phyloP scores from a whole-genome alignment of 2,329 filamentous ascomycete species.

The Diaporthe capsici region DNA sequence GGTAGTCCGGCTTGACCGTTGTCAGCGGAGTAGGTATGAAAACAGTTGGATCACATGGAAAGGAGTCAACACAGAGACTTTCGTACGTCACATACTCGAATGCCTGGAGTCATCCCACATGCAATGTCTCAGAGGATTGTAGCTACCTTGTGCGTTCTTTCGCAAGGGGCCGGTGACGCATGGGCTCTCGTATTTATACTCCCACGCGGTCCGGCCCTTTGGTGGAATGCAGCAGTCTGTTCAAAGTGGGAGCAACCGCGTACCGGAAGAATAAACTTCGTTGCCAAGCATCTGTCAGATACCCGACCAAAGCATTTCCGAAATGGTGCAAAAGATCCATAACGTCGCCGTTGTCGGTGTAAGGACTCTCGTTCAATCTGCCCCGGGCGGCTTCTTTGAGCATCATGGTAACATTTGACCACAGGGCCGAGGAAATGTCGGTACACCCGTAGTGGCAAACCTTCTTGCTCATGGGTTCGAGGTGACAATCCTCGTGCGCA shows the following conservation, averaged over 20 bases:
- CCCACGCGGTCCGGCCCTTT: too few relatives aligned
- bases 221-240: rapidly evolving
- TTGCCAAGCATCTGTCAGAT: not conserved
- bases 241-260: not conserved
- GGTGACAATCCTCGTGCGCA: constrained; percentile 8
- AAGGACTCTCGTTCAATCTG: not conserved
- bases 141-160: not conserved
- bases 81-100: not conserved
- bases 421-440: constrained; percentile 17
- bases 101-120: not conserved
- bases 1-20: not conserved
- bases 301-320: not conserved
- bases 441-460: constrained; percentile 9
- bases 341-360: constrained; percentile 15
- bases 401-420: not conserved
- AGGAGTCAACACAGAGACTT: not conserved
- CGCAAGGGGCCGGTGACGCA: not conserved
- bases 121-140: not conserved
- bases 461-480: constrained; percentile 11
- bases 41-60: too few relatives aligned
- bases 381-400: too few relatives aligned
- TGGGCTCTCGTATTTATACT: not conserved
- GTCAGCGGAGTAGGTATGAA: too few relatives aligned
- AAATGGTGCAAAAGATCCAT: constrained; percentile 2
- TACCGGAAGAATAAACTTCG: too few relatives aligned